A percentile compares a stretch with the other conserved stretches of the same genome.
Conservation (phyloP, 352 stramenopile genomes). For the Phytophthora hibernalis region DNA sequence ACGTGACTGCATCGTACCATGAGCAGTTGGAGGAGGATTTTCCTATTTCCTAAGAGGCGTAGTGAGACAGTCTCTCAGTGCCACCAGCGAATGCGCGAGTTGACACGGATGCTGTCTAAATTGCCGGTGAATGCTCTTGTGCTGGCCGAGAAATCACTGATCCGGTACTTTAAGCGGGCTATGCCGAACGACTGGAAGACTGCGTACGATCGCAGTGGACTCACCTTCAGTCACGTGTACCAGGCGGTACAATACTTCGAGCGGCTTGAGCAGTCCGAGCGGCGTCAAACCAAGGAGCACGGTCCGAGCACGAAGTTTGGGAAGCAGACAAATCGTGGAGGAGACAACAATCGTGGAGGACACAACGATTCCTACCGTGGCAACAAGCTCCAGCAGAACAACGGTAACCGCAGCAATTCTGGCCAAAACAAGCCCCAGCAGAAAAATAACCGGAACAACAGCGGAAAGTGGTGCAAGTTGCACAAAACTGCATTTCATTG, state of each 20-base stretch:
- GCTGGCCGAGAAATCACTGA: constrained; percentile 1
- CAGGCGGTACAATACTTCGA: constrained; percentile 13
- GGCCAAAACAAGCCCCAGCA: background rate
- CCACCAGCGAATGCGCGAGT: background rate
- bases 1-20: background rate
- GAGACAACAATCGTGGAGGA: too few relatives aligned
- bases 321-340: too few relatives aligned
- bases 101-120: background rate
- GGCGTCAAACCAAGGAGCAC: too few relatives aligned
- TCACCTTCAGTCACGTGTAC: background rate
- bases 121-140: background rate
- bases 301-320: too few relatives aligned
- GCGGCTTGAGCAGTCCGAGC: too few relatives aligned
- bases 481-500: constrained; percentile 7
- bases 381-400: too few relatives aligned
- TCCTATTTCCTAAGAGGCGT: constrained; percentile 7
- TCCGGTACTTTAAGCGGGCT: constrained; percentile 12
- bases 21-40: background rate
- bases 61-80: constrained; percentile 8
- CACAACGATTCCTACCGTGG: too few relatives aligned
- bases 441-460: background rate
- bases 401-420: background rate
- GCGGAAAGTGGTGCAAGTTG: constrained; percentile 19
- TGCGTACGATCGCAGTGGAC: background rate
- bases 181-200: constrained; percentile 12